These are phyloP conservation scores for Calonectria naviculata DNA, from an alignment of 2,329 filamentous ascomycete species.

Conservation along the genomic window DNA sequence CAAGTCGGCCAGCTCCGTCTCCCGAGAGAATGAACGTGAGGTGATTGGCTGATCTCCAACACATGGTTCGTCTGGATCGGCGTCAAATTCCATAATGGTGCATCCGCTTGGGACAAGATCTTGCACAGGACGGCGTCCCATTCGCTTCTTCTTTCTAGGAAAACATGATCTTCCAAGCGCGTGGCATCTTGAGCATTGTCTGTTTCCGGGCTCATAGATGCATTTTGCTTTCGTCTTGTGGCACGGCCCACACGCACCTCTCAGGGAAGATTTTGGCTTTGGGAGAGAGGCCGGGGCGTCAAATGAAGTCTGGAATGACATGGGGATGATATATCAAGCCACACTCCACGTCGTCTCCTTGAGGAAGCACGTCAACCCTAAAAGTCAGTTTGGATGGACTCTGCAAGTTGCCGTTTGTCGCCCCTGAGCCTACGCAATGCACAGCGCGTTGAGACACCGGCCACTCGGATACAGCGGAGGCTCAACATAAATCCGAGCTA, in stretches of 20 bases:
- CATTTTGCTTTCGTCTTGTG: slow-evolving; percentile 4
- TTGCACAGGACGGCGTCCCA: neutral
- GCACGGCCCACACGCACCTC: neutral
- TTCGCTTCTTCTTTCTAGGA: neutral
- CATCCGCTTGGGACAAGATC: neutral
- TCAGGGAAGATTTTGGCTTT: neutral
- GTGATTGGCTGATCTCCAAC: too few relatives aligned
- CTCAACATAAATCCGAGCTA: neutral
- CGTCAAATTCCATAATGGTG: neutral
- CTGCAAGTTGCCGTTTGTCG: neutral
- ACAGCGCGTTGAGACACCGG: too few relatives aligned
- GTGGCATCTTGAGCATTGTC: neutral
- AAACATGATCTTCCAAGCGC: neutral
- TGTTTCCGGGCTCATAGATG: neutral
- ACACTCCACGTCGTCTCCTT: neutral
- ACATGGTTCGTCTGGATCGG: neutral
- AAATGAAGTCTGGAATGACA: neutral
- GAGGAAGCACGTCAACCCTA: neutral
- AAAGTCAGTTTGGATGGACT: neutral
- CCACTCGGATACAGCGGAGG: neutral
- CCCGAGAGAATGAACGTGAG: neutral
- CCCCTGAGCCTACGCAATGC: neutral
- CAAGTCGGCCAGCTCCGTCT: neutral
- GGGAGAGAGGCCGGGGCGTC: neutral
- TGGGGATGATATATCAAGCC: neutral